Base-by-base conservation (phyloP, 2,329 filamentous ascomycete genomes). In the Penicillium sp. region DNA sequence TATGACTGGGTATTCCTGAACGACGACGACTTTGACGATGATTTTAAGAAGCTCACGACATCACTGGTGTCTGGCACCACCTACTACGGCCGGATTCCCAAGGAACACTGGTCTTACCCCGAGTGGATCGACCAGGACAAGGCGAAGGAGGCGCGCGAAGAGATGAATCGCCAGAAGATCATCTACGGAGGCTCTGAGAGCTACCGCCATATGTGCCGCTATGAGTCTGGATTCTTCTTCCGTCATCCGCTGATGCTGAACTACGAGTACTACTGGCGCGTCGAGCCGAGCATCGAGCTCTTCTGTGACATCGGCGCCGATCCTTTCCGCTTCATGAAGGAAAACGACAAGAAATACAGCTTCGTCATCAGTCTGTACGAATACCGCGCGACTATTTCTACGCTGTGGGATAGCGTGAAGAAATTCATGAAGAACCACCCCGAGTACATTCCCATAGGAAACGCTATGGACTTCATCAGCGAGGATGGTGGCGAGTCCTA, bases 1-100 rank as follows among this genome's bases (percentile, higher is more conserved):
- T 98, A 98, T 74, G 92, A 97, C 69, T 98, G 95, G 95, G 92
- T 98, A 46, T 98, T 98, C 76, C 78, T 98, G 54, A 98, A 98
- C 73, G 93, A 98, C 69, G 83, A 91, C 70, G 88, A 90, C 0
- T 98, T 98, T 66, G 88, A 95, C 67, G 87, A 88, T 3, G 84
- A 83, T 8, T 98, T 98, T 80, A 97, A 91, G 73, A 92, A 89
- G 72, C 80, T 97, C 58, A 98, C 93, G 3, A 81, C 81, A 4
- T 85, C 89, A 1, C 81, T 98, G 32, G 87, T 95, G n/a, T 97
- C 92, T 10, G 93, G 93, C 49, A 95, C 83, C 62, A 91, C 93
- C 40, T 82, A 88, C 69, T 98, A 96, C 69, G 93, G 91, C 68
- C 78, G 86, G 69, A 97, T 98, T 55, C 84, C 88, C 37, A 79